Percentiles rank a stretch among this genome's conserved stretches.
Conservation (phyloP, 768 basidiomycete genomes). For the Lactifluus piperatus region DNA sequence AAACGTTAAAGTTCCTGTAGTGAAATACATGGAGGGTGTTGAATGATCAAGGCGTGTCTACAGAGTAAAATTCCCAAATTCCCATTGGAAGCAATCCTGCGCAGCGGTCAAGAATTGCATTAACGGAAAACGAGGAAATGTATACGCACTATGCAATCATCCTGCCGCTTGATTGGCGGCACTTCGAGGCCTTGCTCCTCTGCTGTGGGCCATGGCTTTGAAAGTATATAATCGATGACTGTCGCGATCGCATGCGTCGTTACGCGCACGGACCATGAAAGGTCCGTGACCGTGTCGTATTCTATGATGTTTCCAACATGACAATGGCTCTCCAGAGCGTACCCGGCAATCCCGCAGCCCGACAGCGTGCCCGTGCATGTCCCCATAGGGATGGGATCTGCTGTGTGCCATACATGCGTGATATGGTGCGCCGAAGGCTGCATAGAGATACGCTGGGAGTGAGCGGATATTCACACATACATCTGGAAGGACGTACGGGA, state of each 20-base stretch:
- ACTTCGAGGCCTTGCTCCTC: slow-evolving; percentile 55
- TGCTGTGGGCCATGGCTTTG: slow-evolving; percentile 61
- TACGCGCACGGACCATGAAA: slow-evolving; percentile 79
- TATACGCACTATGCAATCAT: slow-evolving; percentile 60
- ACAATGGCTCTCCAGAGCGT: slow-evolving; percentile 70
- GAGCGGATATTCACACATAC: too few relatives aligned
- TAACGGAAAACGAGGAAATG: neutral
- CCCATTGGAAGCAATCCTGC: slow-evolving; percentile 71
- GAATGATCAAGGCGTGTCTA: neutral
- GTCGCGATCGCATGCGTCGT: slow-evolving; percentile 72
- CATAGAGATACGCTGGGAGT: too few relatives aligned
- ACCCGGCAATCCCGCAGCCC: slow-evolving; percentile 74
- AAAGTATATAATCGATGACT: slow-evolving; percentile 68
- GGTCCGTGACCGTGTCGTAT: slow-evolving; percentile 85
- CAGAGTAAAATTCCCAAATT: slow-evolving; percentile 40
- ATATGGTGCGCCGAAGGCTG: slow-evolving; percentile 67
- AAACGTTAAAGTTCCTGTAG: neutral
- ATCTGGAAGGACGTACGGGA: slow-evolving; percentile 43
- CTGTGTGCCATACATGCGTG: slow-evolving; percentile 87
- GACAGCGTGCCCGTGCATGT: slow-evolving; percentile 71
- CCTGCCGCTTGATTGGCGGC: slow-evolving; percentile 43
- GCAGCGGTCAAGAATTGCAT: neutral
- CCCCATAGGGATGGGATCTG: slow-evolving; percentile 89
- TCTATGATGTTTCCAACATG: slow-evolving; percentile 82
- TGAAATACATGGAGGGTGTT: neutral